Conservation (phyloP, 352 stramenopile genomes). For the Elongisporangium undulatum region DNA sequence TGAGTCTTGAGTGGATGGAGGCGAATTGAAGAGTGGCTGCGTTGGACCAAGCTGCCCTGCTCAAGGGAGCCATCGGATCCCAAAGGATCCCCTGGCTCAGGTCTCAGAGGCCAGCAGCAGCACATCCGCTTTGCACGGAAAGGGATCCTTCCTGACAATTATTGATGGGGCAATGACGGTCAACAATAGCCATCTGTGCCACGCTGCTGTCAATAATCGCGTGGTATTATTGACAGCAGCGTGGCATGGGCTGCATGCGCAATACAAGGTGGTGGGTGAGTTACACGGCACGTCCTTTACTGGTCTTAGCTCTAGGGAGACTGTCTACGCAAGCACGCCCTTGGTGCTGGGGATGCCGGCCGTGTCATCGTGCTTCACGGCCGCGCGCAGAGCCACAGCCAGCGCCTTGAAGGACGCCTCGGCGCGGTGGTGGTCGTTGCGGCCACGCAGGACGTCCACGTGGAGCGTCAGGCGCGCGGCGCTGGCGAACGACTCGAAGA, state of each 20-base stretch:
- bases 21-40: not conserved
- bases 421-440: slow-evolving; percentile 91
- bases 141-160: not conserved
- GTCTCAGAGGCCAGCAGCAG: not conserved
- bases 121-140: not conserved
- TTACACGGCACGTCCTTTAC: not conserved
- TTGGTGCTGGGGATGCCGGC: slow-evolving; percentile 91
- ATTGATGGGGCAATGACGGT: not conserved
- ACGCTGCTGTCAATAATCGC: not conserved
- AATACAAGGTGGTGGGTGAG: not conserved
- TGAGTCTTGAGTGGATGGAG: not conserved
- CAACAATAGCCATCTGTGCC: not conserved
- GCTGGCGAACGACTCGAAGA: slow-evolving; percentile 92
- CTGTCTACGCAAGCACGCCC: slow-evolving; percentile 74
- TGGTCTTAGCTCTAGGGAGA: not conserved
- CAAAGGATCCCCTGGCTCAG: not conserved
- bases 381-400: slow-evolving; percentile 78
- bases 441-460: slow-evolving; percentile 88
- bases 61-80: not conserved
- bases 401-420: slow-evolving; percentile 92
- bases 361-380: slow-evolving; percentile 71
- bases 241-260: not conserved
- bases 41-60: not conserved
- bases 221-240: slow-evolving; percentile 1
- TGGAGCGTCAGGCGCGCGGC: slow-evolving; percentile 91